Conservation (phyloP, 306 rosid genomes). For the Lathyrus tuberosus region DNA sequence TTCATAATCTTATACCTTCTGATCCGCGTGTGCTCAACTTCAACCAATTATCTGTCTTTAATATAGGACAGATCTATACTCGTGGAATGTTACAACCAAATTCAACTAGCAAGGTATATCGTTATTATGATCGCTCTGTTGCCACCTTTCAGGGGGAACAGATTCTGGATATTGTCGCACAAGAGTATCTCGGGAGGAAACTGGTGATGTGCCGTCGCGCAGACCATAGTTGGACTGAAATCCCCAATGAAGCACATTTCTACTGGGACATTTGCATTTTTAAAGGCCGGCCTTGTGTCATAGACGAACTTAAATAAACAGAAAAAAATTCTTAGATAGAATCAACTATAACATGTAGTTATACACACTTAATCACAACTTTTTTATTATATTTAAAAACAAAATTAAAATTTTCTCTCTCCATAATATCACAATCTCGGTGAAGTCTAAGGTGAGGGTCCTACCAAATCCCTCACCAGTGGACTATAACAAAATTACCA, state of each 20-base stretch:
- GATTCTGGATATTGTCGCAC: background rate
- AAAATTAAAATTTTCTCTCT: too few species aligned
- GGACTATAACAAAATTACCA: too few species aligned
- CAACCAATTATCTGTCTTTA: constrained; percentile 35
- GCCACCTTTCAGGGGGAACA: background rate
- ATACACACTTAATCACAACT: too few species aligned
- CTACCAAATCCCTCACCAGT: too few species aligned
- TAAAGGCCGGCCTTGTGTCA: constrained; percentile 53
- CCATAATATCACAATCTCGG: too few species aligned
- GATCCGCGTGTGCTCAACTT: constrained; percentile 55
- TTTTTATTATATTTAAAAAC: too few species aligned
- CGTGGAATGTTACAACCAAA: too few species aligned
- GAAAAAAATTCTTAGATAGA: too few species aligned
- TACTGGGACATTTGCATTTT: constrained; percentile 64
- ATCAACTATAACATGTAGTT: too few species aligned
- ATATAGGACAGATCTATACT: constrained; percentile 43
- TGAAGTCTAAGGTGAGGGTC: too few species aligned
- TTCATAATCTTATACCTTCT: background rate
- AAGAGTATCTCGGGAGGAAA: background rate
- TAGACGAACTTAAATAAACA: too few species aligned
- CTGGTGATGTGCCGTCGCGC: constrained; percentile 46
- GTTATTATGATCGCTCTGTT: background rate
- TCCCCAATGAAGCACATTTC: constrained; percentile 59
- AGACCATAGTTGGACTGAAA: constrained; percentile 55
- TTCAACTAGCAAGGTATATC: background rate